Evolutionary conservation across 1,284 basidiomycete species (phyloP), one percentile per base, ranked within the genome.

Genomic region (Leccinum cinnamomeum): DNA sequence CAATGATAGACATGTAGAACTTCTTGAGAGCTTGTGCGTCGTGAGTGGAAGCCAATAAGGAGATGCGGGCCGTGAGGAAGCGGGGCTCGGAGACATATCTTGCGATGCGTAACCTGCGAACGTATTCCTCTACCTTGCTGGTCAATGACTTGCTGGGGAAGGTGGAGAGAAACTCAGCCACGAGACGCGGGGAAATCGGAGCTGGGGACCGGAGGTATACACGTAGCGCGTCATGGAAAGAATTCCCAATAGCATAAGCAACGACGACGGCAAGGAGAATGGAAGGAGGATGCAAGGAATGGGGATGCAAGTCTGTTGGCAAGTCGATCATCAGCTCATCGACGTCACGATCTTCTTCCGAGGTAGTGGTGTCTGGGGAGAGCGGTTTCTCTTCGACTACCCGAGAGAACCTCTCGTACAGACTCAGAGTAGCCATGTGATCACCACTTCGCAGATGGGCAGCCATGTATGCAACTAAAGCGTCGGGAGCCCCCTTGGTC

Each of bases 191-290:
- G 23, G 76, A 69, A 48, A 84, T 69, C 1, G 77, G 79, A 44
- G 76, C 70, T n/a, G 70, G 71, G 2, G 77, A 78, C 23, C 75
- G 65, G 7, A 84, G 64, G 61, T 75, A 83, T 5, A 72, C 70
- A 50, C 75, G 72, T 58, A 90, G 67, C 4, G 89, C 87, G 44
- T 73, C 79, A 10, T 74, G 67, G 66, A 91, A 89, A 28, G 80
- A 78, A 68, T 83, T 75, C 39, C 76, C 75, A 70, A 85, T 80
- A 4, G 86, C 84, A 72, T 86, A 77, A 11, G 90, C 90, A n/a
- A 83, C 77, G 16, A 85, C 74, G 2, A 79, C 83, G 7, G 79
- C 78, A 37, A 88, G 76, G 39, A 89, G 74, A 44, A 87, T 68
- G 25, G 73, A 77, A 28, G 77, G 77, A 5, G 74, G 76, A 56